phyloP scores from a whole-genome alignment of 441 rosid genomes.

The Daphne laureola region DNA sequence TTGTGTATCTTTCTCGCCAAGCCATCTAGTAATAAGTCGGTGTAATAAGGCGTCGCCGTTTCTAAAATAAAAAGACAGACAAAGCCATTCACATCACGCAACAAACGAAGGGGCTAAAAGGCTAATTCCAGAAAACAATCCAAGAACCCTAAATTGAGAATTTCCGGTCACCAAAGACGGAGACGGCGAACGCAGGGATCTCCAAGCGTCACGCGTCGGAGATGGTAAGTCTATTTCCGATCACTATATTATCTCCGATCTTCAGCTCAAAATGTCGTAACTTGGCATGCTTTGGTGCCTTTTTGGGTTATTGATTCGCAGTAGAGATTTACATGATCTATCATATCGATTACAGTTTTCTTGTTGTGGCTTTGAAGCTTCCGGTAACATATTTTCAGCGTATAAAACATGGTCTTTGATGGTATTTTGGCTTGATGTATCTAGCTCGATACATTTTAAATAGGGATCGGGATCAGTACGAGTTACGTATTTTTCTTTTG shows the following conservation, averaged over 20 bases:
- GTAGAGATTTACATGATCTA: not conserved
- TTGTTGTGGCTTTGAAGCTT: conserved; percentile 9
- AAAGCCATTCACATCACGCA: no score
- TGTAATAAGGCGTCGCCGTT: no score
- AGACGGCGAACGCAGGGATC: not conserved
- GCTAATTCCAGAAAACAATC: no score
- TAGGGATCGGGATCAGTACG: not conserved
- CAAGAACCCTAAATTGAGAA: conserved; percentile 4
- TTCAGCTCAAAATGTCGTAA: no score
- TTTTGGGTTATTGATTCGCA: no score
- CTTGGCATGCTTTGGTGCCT: no score
- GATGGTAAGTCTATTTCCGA: conserved; percentile 7
- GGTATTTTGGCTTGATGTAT: not conserved
- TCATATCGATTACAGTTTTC: conserved; percentile 1
- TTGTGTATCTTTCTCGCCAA: no score
- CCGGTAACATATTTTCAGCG: not conserved
- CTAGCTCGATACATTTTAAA: not conserved
- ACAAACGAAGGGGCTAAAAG: no score
- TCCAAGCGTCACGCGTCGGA: not conserved
- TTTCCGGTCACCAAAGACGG: conserved; percentile 2
- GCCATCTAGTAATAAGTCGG: no score
- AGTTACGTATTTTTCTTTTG: not conserved
- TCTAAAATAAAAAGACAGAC: no score
- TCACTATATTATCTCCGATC: not conserved
- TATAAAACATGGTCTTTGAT: not conserved